A percentile compares a stretch with the other conserved stretches of the same genome.
These are phyloP conservation scores for Monilinia fructigena DNA, from an alignment of 2,329 filamentous ascomycete genomes.

Conservation along the genomic window DNA sequence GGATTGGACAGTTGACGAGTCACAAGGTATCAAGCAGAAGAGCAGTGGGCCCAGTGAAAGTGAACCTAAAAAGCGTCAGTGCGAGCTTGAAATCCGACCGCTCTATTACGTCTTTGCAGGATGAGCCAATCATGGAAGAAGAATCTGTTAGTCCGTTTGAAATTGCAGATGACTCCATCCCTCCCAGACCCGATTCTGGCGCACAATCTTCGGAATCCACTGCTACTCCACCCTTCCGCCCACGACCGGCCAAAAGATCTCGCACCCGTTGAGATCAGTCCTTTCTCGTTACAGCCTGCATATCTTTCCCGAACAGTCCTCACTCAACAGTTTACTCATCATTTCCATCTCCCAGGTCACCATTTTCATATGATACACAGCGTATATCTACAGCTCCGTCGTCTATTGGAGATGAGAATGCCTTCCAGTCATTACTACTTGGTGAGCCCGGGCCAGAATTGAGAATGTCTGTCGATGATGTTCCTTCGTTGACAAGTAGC, in stretches of 20 bases:
- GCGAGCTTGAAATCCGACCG: slow-evolving; percentile 47
- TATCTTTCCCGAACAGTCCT: slow-evolving; percentile 58
- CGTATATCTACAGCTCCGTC: slow-evolving; percentile 74
- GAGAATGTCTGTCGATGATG: slow-evolving; percentile 69
- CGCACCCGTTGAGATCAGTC: slow-evolving; percentile 51
- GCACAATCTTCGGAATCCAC: slow-evolving; percentile 41
- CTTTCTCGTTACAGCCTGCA: slow-evolving; percentile 45
- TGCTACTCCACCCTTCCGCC: slow-evolving; percentile 37
- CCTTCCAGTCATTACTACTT: slow-evolving; percentile 67
- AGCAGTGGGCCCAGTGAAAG: slow-evolving; percentile 49
- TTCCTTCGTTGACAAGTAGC: slow-evolving; percentile 73
- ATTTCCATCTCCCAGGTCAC: slow-evolving; percentile 64
- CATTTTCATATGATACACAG: slow-evolving; percentile 68
- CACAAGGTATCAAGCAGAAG: slow-evolving; percentile 44
- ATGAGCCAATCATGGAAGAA: slow-evolving; percentile 53
- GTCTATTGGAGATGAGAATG: slow-evolving; percentile 68
- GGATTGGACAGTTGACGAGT: slow-evolving; percentile 45
- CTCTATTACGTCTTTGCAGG: slow-evolving; percentile 52
- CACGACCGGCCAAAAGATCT: slow-evolving; percentile 45
- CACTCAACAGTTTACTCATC: slow-evolving; percentile 57
- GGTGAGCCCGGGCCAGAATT: slow-evolving; percentile 72
- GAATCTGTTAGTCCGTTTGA: slow-evolving; percentile 41
- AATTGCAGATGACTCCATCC: slow-evolving; percentile 43
- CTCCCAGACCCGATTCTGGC: slow-evolving; percentile 40
- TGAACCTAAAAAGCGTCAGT: slow-evolving; percentile 40